Base-by-base conservation (phyloP, 257 asterid species). In the Scutellaria galericulata region DNA sequence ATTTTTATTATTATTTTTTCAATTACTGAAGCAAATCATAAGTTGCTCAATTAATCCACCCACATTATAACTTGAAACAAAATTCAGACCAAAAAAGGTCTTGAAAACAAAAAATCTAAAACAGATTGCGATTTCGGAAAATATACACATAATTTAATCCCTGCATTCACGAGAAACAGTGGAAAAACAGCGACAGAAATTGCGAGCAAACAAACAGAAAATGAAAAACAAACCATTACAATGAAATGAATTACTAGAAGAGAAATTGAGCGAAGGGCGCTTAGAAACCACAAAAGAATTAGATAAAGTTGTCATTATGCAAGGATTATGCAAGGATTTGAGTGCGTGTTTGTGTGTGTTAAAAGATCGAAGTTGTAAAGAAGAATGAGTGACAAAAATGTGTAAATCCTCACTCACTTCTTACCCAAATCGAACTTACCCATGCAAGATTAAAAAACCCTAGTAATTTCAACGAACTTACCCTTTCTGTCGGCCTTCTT, bases 231-330 rank as follows among this genome's bases (percentile, higher is more conserved):
- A 7, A 27, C 3, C 27, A 58, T 9, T n/a, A 11, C 10, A 3
- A 61, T 2, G 50, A 66, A 70, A 66, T 6, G 13, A 50, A 37
- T 67, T 78, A 85, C 91, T 89, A 5, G 82, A 64, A 31, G 88
- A 71, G 51, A 73, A 72, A 70, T 52, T 76, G 70, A 65, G 58
- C 40, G 80, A 53, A 18, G 82, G 82, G 62, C 52, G 70, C 60
- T 70, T 77, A 13, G 86, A 64, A 24, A 86, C 75, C 42, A 76
- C 68, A n/a, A 64, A 27, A 46, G 88, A 79, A 77, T 55, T 85
- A 14, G 88, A 84, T 31, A 88, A 61, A 79, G 88, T 81, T 24
- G 88, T 13, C 96, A 82, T 85, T 62, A 12, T 81, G 55, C 58
- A 45, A 46, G n/a, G n/a, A n/a, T n/a, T n/a, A n/a, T n/a, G n/a